phyloP scores from a whole-genome alignment of 441 rosid species.

The Populus hybrid region DNA sequence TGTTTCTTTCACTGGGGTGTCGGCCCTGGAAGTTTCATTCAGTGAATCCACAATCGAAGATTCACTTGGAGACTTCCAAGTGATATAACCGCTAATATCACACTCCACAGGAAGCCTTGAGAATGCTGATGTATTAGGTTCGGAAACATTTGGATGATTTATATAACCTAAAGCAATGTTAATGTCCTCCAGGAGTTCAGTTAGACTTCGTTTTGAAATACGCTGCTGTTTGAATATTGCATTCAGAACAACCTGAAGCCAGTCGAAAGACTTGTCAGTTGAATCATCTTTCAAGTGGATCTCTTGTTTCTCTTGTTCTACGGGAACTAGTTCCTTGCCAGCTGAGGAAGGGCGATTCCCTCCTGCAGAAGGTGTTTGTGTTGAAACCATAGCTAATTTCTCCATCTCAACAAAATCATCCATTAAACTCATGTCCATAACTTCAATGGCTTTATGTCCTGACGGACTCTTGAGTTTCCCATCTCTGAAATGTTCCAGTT shows the following conservation, averaged over 20 bases:
- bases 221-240: constrained; percentile 60
- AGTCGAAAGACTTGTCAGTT: constrained; percentile 42
- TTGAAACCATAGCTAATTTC: constrained; percentile 64
- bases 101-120: constrained; percentile 21
- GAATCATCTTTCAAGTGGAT: constrained; percentile 25
- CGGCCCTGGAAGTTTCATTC: constrained; percentile 19
- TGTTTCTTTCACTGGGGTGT: constrained; percentile 13
- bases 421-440: constrained; percentile 73
- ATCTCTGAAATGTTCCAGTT: constrained; percentile 41
- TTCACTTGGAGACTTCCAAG: constrained; percentile 37
- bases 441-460: constrained; percentile 24
- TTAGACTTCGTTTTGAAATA: constrained; percentile 48
- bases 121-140: constrained; percentile 18
- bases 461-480: constrained; percentile 28
- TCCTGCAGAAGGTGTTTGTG: constrained; percentile 30
- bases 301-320: constrained; percentile 24
- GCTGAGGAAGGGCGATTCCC: constrained; percentile 13
- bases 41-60: constrained; percentile 19
- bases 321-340: constrained; percentile 31
- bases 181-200: constrained; percentile 66
- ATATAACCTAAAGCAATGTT: constrained; percentile 66
- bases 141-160: constrained; percentile 26
- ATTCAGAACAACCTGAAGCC: constrained; percentile 78
- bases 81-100: constrained; percentile 31
- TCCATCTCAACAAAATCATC: constrained; percentile 98